Evolutionary conservation across 2,329 filamentous ascomycete genomes (phyloP).

Genomic region (Aspergillus hiratsukae): DNA sequence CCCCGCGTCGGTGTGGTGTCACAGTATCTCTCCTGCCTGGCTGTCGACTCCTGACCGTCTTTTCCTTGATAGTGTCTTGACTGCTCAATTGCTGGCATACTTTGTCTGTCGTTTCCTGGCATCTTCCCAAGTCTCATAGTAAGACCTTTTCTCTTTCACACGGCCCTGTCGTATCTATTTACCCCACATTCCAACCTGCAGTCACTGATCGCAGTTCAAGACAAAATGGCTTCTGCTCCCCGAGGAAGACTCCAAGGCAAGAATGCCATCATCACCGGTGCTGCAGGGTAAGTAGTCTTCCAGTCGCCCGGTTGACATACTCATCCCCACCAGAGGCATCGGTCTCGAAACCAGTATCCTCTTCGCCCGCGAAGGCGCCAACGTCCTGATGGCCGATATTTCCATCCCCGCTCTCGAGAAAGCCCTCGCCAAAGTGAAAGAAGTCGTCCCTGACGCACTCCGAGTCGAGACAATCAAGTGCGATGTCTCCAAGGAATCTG

Average conservation of each 20-base stretch:
- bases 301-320: background rate
- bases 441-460: conserved; percentile 56
- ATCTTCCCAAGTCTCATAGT: background rate
- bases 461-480: conserved; percentile 18
- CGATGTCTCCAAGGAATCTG: conserved; percentile 81
- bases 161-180: background rate
- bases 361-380: conserved; percentile 83
- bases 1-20: background rate
- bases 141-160: background rate
- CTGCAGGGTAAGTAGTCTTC: conserved; percentile 64
- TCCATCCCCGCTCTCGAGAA: conserved; percentile 72
- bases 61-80: background rate
- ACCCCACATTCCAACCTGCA: background rate
- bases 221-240: background rate
- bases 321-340: conserved; percentile 60
- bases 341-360: conserved; percentile 88
- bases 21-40: background rate
- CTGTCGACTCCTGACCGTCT: background rate
- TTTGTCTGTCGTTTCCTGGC: background rate
- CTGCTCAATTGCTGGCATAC: background rate
- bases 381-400: conserved; percentile 80
- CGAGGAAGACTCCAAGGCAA: conserved; percentile 56
- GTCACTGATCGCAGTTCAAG: background rate
- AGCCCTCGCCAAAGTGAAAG: conserved; percentile 68
- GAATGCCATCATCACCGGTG: conserved; percentile 75